These are phyloP conservation scores for Clonostachys chloroleuca DNA, from an alignment of 2,329 filamentous ascomycete species.

Conservation along the genomic window DNA sequence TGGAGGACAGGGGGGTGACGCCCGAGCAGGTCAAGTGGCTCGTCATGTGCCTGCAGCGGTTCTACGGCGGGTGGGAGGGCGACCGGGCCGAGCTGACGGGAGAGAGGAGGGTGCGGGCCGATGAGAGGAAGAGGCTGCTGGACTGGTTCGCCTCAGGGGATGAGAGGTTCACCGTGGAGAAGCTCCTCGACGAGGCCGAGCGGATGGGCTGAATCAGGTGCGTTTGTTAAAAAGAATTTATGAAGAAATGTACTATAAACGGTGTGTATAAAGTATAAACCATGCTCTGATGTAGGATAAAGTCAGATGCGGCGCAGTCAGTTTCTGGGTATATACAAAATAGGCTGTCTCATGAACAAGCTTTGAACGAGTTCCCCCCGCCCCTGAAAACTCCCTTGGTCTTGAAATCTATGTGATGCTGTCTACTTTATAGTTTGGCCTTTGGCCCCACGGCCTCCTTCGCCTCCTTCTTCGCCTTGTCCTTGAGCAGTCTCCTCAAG, in stretches of 20 bases:
- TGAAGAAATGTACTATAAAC: neutral
- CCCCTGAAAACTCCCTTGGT: too few species aligned
- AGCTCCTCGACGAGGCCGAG: constrained; percentile 85
- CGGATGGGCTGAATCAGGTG: constrained; percentile 49
- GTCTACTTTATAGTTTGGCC: constrained; percentile 26
- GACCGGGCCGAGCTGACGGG: constrained; percentile 25
- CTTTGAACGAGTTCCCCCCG: too few species aligned
- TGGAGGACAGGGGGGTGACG: constrained; percentile 70
- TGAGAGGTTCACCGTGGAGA: constrained; percentile 74
- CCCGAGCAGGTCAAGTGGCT: constrained; percentile 85
- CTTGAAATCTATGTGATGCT: too few species aligned
- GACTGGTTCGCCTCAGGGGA: constrained; percentile 82
- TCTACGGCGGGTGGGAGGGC: constrained; percentile 69
- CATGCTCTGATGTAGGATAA: too few species aligned
- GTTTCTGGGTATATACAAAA: too few species aligned
- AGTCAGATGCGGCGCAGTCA: too few species aligned
- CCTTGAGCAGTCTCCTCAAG: constrained; percentile 43
- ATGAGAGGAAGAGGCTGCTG: constrained; percentile 65
- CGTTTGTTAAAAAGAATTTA: neutral
- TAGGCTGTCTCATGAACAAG: too few species aligned
- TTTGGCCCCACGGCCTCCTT: constrained; percentile 19
- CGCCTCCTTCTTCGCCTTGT: constrained; percentile 26
- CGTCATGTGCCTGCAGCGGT: constrained; percentile 88
- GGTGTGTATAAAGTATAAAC: neutral
- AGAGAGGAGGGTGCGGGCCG: constrained; percentile 48